phyloP scores from a whole-genome alignment of 1,139 yeast genomes.

The Geotrichum fermentans region DNA sequence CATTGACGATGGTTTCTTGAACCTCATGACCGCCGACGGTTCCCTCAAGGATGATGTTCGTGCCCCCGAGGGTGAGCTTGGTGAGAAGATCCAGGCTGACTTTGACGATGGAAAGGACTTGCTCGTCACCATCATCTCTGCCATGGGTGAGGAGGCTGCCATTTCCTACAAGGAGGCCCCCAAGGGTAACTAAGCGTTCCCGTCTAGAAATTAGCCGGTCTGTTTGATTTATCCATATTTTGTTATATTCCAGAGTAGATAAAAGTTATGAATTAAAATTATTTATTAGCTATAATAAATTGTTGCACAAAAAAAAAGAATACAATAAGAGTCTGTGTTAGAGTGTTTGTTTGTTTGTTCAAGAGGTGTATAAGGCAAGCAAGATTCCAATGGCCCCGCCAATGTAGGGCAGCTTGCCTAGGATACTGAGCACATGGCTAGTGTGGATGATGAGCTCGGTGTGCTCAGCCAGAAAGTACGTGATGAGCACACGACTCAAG shows the following conservation, averaged over 20 bases:
- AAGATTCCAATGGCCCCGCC: constrained; percentile 4
- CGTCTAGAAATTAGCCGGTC: too few relatives aligned
- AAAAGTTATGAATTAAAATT: not conserved
- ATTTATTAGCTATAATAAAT: not conserved
- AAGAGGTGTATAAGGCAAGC: constrained; percentile 1
- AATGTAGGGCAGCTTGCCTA: constrained; percentile 9
- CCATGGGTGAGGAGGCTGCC: constrained; percentile 99
- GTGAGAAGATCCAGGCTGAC: constrained; percentile 83
- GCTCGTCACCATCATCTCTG: constrained; percentile 88
- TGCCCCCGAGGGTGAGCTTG: constrained; percentile 96
- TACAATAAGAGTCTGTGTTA: not conserved
- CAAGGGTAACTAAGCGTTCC: constrained; percentile 42
- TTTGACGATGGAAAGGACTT: constrained; percentile 98
- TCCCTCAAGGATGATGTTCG: constrained; percentile 98
- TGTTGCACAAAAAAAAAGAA: not conserved
- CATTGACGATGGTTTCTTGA: constrained; percentile 96
- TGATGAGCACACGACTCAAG: not conserved
- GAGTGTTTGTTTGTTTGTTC: not conserved
- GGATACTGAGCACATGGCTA: not conserved
- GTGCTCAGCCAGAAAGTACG: not conserved
- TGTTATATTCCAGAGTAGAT: not conserved
- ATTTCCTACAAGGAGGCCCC: constrained; percentile 98
- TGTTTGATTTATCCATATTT: too few relatives aligned
- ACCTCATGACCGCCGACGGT: constrained; percentile 95
- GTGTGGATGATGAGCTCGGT: not conserved